Conservation (phyloP, 768 basidiomycete species). For the Flagelloscypha sp. region DNA sequence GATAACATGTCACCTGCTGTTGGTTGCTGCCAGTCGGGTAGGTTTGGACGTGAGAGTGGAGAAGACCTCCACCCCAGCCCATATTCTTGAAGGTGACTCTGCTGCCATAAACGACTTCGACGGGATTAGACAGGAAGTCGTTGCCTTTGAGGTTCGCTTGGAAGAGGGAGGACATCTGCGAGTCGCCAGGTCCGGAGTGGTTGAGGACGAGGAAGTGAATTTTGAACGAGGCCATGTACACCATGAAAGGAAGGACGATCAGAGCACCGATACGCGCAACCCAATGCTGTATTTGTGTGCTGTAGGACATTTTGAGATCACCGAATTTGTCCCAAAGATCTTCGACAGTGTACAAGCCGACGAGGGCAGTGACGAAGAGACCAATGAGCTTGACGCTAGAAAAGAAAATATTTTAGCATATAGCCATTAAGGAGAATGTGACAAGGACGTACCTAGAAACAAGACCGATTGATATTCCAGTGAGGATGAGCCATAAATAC, state of each 20-base stretch:
- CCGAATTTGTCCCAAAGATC: slow-evolving; percentile 99
- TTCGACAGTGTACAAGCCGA: slow-evolving; percentile 94
- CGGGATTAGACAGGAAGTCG: slow-evolving; percentile 84
- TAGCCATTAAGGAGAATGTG: background rate
- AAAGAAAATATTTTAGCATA: slow-evolving; percentile 1
- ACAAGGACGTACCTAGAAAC: slow-evolving; percentile 65
- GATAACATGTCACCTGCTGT: slow-evolving; percentile 98
- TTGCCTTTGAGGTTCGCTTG: slow-evolving; percentile 94
- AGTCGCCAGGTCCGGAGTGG: slow-evolving; percentile 92
- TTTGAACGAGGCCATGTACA: slow-evolving; percentile 94
- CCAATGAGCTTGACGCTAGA: slow-evolving; percentile 92
- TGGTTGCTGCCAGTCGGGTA: slow-evolving; percentile 88
- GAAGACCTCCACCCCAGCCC: slow-evolving; percentile 93
- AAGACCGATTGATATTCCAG: slow-evolving; percentile 90
- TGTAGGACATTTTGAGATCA: slow-evolving; percentile 82
- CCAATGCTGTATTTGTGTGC: slow-evolving; percentile 88
- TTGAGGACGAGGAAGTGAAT: slow-evolving; percentile 92
- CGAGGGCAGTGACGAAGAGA: slow-evolving; percentile 88
- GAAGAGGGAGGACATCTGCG: slow-evolving; percentile 98
- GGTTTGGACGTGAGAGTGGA: slow-evolving; percentile 96
- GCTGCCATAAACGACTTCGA: slow-evolving; percentile 87
- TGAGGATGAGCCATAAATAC: slow-evolving; percentile 94
- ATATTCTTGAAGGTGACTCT: slow-evolving; percentile 92
- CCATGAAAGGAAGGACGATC: slow-evolving; percentile 82
- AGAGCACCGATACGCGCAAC: slow-evolving; percentile 75